Conservation (phyloP, 441 rosid species). For the Erodium moschatum region DNA sequence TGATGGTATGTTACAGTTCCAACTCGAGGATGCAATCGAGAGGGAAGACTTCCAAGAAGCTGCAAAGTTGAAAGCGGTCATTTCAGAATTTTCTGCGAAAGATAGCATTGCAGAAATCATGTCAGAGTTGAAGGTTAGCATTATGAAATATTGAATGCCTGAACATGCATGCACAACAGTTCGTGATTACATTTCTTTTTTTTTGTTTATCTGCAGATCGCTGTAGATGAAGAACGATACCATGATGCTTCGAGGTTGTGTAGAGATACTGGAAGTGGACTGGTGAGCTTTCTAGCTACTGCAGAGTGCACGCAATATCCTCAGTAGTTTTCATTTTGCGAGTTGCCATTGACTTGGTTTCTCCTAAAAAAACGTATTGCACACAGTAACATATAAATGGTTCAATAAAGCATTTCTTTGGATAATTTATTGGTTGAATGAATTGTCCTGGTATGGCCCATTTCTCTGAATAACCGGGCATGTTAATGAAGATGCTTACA, state of each 20-base stretch:
- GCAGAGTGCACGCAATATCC: neutral
- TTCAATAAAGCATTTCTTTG: too few relatives aligned
- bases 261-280: slow-evolving; percentile 68
- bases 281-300: slow-evolving; percentile 43
- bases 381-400: too few relatives aligned
- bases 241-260: slow-evolving; percentile 74
- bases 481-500: too few relatives aligned
- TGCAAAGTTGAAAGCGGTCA: slow-evolving; percentile 59
- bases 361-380: too few relatives aligned
- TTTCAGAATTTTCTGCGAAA: slow-evolving; percentile 56
- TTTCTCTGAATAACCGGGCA: too few relatives aligned
- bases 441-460: too few relatives aligned
- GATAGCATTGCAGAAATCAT: slow-evolving; percentile 69
- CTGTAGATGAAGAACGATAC: slow-evolving; percentile 70
- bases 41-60: slow-evolving; percentile 84
- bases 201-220: slow-evolving; percentile 36
- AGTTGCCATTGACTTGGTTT: too few relatives aligned
- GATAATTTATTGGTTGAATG: too few relatives aligned
- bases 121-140: slow-evolving; percentile 61
- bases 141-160: neutral
- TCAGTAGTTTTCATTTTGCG: too few relatives aligned
- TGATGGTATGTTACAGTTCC: slow-evolving; percentile 36
- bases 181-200: slow-evolving; percentile 15
- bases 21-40: slow-evolving; percentile 84
- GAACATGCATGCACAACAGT: slow-evolving; percentile 7